Evolutionary conservation across 805 yeast genomes (phyloP).

Genomic region (Monosporozyma unispora): DNA sequence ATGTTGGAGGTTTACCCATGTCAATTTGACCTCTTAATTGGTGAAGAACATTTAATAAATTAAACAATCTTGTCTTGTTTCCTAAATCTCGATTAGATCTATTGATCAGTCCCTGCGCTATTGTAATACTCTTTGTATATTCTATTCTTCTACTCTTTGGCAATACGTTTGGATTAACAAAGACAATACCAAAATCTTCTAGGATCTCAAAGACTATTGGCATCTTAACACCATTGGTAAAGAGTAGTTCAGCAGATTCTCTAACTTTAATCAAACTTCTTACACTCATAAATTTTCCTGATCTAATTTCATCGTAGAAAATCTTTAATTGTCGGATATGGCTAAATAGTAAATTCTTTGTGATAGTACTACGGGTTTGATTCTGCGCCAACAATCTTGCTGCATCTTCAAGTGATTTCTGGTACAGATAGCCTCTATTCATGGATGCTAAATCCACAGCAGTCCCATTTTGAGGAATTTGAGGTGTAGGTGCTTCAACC

Average conservation of each 20-base stretch:
- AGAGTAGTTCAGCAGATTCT: slow-evolving; percentile 21
- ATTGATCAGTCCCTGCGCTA: slow-evolving; percentile 21
- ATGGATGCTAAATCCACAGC: not conserved
- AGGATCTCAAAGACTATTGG: slow-evolving; percentile 21
- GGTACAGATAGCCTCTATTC: slow-evolving; percentile 9
- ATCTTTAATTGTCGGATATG: slow-evolving; percentile 12
- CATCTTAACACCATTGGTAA: slow-evolving; percentile 24
- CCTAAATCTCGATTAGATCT: slow-evolving; percentile 15
- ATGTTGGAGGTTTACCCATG: slow-evolving; percentile 20
- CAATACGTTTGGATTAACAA: slow-evolving; percentile 9
- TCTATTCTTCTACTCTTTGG: slow-evolving; percentile 18
- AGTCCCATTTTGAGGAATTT: not conserved
- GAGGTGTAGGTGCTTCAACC: slow-evolving; percentile 3
- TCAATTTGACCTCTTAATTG: slow-evolving; percentile 20
- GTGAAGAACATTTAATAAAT: slow-evolving; percentile 14
- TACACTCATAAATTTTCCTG: not conserved
- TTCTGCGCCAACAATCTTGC: slow-evolving; percentile 12
- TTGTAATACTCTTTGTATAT: slow-evolving; percentile 22
- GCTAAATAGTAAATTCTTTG: slow-evolving; percentile 11
- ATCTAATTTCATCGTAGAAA: slow-evolving; percentile 10
- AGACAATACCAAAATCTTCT: slow-evolving; percentile 23
- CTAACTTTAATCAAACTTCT: slow-evolving; percentile 5
- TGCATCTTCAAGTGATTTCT: slow-evolving; percentile 17
- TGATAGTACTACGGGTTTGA: slow-evolving; percentile 13
- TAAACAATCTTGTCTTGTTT: slow-evolving; percentile 14